These are phyloP conservation scores for Tanacetum coccineum DNA, from an alignment of 129 eudicot genomes.

Conservation along the genomic window DNA sequence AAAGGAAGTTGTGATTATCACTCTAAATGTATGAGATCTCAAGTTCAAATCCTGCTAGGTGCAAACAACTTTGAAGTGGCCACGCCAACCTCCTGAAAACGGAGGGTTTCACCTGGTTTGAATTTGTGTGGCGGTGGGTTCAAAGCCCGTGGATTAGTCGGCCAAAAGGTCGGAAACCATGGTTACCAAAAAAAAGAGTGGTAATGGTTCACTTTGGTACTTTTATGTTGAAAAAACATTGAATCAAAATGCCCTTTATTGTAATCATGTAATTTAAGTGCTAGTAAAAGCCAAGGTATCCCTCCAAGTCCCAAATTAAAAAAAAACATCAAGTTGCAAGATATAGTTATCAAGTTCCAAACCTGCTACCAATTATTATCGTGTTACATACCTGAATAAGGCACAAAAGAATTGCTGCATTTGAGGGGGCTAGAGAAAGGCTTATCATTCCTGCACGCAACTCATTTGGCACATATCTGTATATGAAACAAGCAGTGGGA, in stretches of 20 bases:
- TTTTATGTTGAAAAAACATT: too few relatives aligned
- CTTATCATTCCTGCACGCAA: conserved; percentile 95
- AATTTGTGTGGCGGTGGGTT: too few relatives aligned
- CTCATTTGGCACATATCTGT: conserved; percentile 90
- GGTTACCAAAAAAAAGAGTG: too few relatives aligned
- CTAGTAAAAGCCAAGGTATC: neutral
- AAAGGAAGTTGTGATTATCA: too few relatives aligned
- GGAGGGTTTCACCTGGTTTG: too few relatives aligned
- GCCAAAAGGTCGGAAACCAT: too few relatives aligned
- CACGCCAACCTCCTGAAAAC: too few relatives aligned
- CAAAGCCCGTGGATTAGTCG: too few relatives aligned
- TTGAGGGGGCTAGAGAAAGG: conserved; percentile 77
- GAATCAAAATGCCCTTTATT: neutral
- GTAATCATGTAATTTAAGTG: neutral
- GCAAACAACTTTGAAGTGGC: too few relatives aligned
- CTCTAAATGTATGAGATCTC: too few relatives aligned
- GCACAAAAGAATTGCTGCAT: conserved; percentile 51
- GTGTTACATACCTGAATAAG: conserved; percentile 49
- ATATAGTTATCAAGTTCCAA: neutral
- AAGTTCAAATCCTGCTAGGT: too few relatives aligned
- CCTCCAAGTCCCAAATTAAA: neutral
- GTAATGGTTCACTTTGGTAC: too few relatives aligned
- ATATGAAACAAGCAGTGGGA: conserved; percentile 15
- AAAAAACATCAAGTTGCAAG: neutral
- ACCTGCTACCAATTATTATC: neutral